Base-by-base conservation (phyloP, 2,329 filamentous ascomycete species). In the Ploettnerulaceae sp. region DNA sequence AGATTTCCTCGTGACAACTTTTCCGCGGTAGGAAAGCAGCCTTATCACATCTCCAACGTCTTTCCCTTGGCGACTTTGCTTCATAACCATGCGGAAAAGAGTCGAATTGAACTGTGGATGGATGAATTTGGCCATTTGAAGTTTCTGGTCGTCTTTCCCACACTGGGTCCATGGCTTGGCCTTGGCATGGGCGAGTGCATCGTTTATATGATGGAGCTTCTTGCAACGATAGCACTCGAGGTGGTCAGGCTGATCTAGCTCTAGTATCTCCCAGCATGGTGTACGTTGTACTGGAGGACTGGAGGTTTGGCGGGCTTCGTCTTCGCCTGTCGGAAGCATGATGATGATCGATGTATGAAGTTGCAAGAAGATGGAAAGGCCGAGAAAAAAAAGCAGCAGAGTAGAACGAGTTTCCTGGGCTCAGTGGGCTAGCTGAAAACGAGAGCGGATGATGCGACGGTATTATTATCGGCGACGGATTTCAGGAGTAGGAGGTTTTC, bases 81-180 rank as follows among this genome's bases (percentile, higher is more conserved):
- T 53, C 52, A 55, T 53, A 14, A 45, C 24, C 46, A 55, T 53
- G 15, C 45, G 47, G 9, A 55, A 55, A 2, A 53, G 22, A 1
- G 34, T 46, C 12, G 48, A 44, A 28, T 45, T 32, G 26, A 55
- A 55, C 28, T 41, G 11, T 21, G 49, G 49, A 28, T 55, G 49
- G n/a, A 53, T 53, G 33, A 28, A 51, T 26, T 17, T 37, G 25
- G 32, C 42, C 4, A 38, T 41, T 12, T 33, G 38, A 46, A 35
- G 18, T 17, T 44, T 29, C 25, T 25, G 40, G 12, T 44, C 28
- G n/a, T n/a, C 11, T 46, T 17, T 44, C 33, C 14, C 43, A 11
- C 21, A 54, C 36, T 15, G 15, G 7, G 21, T 47, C 45, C 14
- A 45, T 17, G n/a, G n/a, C n/a, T n/a, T n/a, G n/a, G 4, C 18